Evolutionary conservation across 805 yeast species (phyloP).

Genomic region (Monosporozyma aerobia): DNA sequence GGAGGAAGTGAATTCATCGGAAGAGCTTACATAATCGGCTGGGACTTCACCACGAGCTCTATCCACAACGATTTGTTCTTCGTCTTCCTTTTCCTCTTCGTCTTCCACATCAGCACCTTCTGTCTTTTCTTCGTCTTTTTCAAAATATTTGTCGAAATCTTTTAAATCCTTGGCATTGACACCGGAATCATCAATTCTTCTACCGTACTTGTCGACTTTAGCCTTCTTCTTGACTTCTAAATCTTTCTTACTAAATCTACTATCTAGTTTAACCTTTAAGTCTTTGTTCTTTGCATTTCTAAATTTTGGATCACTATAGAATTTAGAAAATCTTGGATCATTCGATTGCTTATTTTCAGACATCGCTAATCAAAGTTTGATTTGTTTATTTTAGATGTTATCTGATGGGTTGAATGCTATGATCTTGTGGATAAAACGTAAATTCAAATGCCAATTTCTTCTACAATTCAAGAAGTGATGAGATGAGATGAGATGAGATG

Average conservation of each 20-base stretch:
- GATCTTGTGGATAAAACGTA: background rate
- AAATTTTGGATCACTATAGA: constrained; percentile 85
- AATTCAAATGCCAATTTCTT: background rate
- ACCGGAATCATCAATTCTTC: constrained; percentile 42
- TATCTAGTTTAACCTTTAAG: constrained; percentile 71
- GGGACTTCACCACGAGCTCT: constrained; percentile 65
- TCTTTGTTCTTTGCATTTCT: constrained; percentile 61
- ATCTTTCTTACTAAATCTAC: constrained; percentile 62
- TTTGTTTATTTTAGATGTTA: background rate
- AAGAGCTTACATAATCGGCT: constrained; percentile 33
- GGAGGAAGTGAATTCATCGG: constrained; percentile 39
- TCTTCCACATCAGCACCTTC: constrained; percentile 17
- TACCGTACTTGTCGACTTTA: constrained; percentile 79
- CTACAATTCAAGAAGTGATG: background rate
- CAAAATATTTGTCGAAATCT: constrained; percentile 60
- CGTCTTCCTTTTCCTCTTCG: constrained; percentile 15
- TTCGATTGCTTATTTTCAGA: constrained; percentile 29
- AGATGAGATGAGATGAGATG: constrained; percentile 22
- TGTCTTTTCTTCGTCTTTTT: constrained; percentile 31
- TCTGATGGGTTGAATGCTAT: background rate
- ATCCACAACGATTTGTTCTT: constrained; percentile 26
- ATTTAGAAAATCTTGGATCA: constrained; percentile 71
- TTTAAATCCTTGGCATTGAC: constrained; percentile 31
- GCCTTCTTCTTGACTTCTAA: constrained; percentile 52
- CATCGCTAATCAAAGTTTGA: constrained; percentile 6